phyloP scores from a whole-genome alignment of 2,329 filamentous ascomycete genomes.

The Fusarium kyushuense region DNA sequence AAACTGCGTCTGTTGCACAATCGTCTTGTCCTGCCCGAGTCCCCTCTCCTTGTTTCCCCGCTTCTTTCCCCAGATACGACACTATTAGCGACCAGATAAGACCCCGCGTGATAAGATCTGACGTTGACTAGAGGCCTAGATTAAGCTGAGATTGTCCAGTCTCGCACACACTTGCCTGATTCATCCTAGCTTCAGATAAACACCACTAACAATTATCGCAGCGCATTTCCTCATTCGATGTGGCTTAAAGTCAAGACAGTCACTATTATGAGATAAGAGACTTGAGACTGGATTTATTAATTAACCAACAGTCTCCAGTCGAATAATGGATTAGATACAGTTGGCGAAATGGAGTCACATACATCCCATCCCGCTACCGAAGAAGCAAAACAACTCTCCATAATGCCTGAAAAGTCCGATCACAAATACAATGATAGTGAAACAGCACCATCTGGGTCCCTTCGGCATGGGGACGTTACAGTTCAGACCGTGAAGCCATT shows the following conservation, averaged over 20 bases:
- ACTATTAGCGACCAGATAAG: background rate
- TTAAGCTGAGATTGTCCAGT: background rate
- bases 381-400: background rate
- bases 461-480: background rate
- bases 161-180: slow-evolving; percentile 1
- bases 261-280: background rate
- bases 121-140: no score
- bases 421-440: background rate
- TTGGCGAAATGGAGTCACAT: background rate
- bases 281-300: background rate
- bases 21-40: background rate
- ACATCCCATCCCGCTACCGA: background rate
- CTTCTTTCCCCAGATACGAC: background rate
- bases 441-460: background rate
- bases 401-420: background rate
- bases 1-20: background rate
- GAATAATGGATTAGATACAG: background rate
- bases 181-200: background rate
- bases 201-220: background rate
- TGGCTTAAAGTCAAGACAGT: background rate
- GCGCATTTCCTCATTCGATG: background rate
- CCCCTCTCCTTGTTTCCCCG: background rate
- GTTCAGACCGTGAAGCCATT: slow-evolving; percentile 10
- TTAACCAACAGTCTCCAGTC: background rate
- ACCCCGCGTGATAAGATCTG: background rate